Base-by-base conservation (phyloP, 2,329 filamentous ascomycete genomes). In the Nigrospora osmanthi region DNA sequence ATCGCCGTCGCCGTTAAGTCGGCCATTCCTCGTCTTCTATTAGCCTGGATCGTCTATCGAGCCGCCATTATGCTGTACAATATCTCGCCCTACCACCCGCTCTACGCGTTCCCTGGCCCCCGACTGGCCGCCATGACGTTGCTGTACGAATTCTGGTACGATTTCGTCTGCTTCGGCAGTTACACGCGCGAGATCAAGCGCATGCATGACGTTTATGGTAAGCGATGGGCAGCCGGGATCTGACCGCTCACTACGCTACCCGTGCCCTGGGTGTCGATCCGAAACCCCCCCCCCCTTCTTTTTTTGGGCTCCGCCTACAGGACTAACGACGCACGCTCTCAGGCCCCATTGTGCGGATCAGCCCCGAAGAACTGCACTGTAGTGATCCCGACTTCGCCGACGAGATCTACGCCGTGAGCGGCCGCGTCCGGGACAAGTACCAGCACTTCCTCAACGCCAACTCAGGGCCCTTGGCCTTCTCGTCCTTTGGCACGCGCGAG, bases 61-160 rank as follows among this genome's bases (percentile, higher is more conserved):
- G 23, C 23, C 23, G 23, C 23, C 23, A 28, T 28, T 7, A 28
- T 28, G 23, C 23, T 28, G 6, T 28, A 28, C 23, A 28, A 28
- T 7, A 7, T 28, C 6, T 28, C 23, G 23, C 23, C 23, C 23
- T 28, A 28, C 23, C 67, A 65, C 45, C 64, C 66, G 11, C 56
- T 68, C 34, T 57, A 64, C 39, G 56, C 60, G 43, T 60, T 69
- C 38, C 66, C 66, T 1, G 66, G 66, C 3, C 66, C 66, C 42
- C 64, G 52, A 49, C 57, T 69, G 31, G 64, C 66, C 23, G 65
- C 65, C 5, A 50, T 65, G 40, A 67, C 64, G 40, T 56, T 62
- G 42, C 65, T 61, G 56, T 68, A 68, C 46, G 65, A 68, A 49
- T 61, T 63, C 40, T 73, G 70, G 53, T 70, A 70, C 47, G 68